A percentile compares a stretch with the other conserved stretches of the same genome.
phyloP scores from a whole-genome alignment of 768 basidiomycete genomes.

The Tylopilus felleus region DNA sequence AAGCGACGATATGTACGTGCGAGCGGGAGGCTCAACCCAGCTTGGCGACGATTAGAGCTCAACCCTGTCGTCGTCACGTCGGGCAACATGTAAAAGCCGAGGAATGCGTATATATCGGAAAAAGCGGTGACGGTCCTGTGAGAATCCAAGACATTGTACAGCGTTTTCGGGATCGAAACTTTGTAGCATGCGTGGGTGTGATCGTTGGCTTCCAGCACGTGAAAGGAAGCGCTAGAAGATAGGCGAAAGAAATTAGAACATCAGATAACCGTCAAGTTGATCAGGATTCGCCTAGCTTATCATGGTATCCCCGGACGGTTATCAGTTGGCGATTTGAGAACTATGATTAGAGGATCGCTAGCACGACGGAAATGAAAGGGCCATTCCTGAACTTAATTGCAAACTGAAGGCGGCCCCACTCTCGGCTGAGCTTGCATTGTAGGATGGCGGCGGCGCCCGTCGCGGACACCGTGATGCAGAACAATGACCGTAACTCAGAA shows the following conservation, averaged over 20 bases:
- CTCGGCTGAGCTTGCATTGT: no score
- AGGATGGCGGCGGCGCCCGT: no score
- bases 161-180: no score
- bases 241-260: background rate
- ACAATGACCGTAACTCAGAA: background rate
- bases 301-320: background rate
- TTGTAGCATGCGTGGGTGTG: background rate
- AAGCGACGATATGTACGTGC: background rate
- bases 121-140: background rate
- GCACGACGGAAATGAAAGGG: background rate
- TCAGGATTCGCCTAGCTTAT: background rate
- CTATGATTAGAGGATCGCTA: background rate
- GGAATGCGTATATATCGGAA: background rate
- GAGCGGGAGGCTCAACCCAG: background rate
- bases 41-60: conserved; percentile 1
- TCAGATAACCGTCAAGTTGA: background rate
- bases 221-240: background rate
- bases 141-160: background rate
- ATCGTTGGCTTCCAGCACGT: background rate
- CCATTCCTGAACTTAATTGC: background rate
- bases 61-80: background rate
- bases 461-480: no score
- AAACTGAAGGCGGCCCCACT: background rate
- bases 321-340: background rate
- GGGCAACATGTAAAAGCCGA: background rate